phyloP scores from a whole-genome alignment of 2,329 filamentous ascomycete species.

The Pseudogymnoascus sp. region DNA sequence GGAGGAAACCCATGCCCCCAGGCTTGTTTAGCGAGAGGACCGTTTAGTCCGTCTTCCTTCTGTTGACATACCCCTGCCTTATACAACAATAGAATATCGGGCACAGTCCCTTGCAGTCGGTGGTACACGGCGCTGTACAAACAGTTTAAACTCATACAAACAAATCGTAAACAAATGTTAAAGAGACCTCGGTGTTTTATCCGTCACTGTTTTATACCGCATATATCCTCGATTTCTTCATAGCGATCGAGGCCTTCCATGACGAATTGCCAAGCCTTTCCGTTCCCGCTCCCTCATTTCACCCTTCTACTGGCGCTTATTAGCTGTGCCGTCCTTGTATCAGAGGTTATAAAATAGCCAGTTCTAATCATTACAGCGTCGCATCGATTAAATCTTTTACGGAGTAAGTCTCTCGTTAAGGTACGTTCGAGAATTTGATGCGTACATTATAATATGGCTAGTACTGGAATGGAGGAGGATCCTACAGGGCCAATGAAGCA shows the following conservation, averaged over 20 bases:
- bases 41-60: slow-evolving; percentile 2
- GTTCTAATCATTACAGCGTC: neutral
- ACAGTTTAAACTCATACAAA: neutral
- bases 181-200: neutral
- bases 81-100: neutral
- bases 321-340: neutral
- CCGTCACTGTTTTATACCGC: neutral
- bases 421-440: neutral
- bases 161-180: neutral
- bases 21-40: slow-evolving; percentile 7
- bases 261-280: neutral
- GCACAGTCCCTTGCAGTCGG: slow-evolving; percentile 1
- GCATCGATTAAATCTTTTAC: neutral
- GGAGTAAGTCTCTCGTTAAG: neutral
- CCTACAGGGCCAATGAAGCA: neutral
- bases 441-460: neutral
- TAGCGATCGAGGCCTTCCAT: neutral
- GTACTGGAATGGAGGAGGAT: neutral
- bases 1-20: slow-evolving; percentile 3
- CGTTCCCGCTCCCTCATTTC: neutral
- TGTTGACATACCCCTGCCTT: slow-evolving; percentile 3
- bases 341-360: neutral
- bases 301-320: neutral
- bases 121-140: neutral
- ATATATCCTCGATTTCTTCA: neutral